These are phyloP conservation scores for Pseudopediastrum boryanum DNA, from an alignment of 139 green algal species.

Conservation along the genomic window DNA sequence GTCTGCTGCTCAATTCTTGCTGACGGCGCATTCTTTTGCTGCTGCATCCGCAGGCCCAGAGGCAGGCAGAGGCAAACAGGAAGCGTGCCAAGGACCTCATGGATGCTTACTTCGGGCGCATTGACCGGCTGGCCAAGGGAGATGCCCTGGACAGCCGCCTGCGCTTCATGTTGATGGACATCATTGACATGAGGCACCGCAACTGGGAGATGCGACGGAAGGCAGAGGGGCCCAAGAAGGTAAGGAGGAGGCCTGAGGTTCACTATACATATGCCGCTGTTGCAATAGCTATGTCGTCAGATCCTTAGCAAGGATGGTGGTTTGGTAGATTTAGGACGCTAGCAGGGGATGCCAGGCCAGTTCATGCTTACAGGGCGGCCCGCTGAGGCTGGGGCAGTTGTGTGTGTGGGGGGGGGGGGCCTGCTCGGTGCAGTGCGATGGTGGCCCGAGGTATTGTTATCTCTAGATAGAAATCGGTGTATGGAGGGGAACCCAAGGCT, in stretches of 20 bases:
- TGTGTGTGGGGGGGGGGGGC: not conserved
- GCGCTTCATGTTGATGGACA: conserved; percentile 86
- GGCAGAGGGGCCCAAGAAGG: conserved; percentile 91
- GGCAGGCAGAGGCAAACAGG: conserved; percentile 34
- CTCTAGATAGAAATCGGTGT: too few species aligned
- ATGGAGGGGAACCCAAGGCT: too few species aligned
- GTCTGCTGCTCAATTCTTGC: too few species aligned
- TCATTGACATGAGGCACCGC: conserved; percentile 62
- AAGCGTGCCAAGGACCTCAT: conserved; percentile 63
- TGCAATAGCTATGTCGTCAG: conserved; percentile 6
- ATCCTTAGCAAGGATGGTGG: not conserved
- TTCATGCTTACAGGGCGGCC: not conserved
- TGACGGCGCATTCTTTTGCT: too few species aligned
- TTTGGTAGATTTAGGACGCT: not conserved
- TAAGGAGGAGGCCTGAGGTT: conserved; percentile 80
- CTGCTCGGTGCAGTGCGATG: too few species aligned
- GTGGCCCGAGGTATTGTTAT: too few species aligned
- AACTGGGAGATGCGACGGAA: conserved; percentile 80
- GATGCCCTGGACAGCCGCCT: conserved; percentile 76
- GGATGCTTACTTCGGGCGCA: conserved; percentile 87
- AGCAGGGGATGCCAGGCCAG: too few species aligned
- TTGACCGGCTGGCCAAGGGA: conserved; percentile 62
- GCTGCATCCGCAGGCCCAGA: conserved; percentile 4
- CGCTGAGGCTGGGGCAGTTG: too few species aligned
- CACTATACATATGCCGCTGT: too few species aligned